phyloP scores from a whole-genome alignment of 306 rosid genomes.

The Cucurbita moschata region DNA sequence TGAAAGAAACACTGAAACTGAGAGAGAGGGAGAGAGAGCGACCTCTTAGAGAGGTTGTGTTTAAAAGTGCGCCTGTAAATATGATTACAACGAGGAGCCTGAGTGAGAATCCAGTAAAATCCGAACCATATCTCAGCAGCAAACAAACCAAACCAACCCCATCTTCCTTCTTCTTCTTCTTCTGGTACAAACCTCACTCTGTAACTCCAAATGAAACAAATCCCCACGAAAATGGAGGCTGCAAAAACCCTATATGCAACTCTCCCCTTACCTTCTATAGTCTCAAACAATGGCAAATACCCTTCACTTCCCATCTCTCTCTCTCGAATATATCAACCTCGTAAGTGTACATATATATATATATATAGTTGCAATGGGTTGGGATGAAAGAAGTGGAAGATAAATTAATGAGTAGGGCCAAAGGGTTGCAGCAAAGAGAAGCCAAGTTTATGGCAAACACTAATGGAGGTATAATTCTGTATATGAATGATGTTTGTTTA shows the following conservation, averaged over 20 bases:
- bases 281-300: conserved; percentile 38
- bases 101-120: conserved; percentile 63
- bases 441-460: neutral
- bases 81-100: conserved; percentile 50
- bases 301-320: conserved; percentile 10
- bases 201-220: conserved; percentile 48
- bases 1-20: neutral
- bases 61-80: conserved; percentile 39
- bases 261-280: conserved; percentile 27
- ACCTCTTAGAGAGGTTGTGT: conserved; percentile 52
- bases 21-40: neutral
- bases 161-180: conserved; percentile 19
- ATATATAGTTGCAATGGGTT: neutral
- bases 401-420: neutral
- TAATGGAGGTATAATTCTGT: too few relatives aligned
- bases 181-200: conserved; percentile 31
- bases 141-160: conserved; percentile 48
- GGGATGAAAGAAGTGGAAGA: neutral
- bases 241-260: conserved; percentile 29
- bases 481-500: too few relatives aligned
- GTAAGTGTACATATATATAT: neutral
- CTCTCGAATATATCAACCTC: neutral
- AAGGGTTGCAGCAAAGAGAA: neutral
- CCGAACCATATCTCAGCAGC: conserved; percentile 71
- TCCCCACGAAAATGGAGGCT: conserved; percentile 31